Evolutionary conservation across 1,139 yeast genomes (phyloP), one percentile per base, ranked within the genome.

Genomic region (Saccharomycopsis phalli): DNA sequence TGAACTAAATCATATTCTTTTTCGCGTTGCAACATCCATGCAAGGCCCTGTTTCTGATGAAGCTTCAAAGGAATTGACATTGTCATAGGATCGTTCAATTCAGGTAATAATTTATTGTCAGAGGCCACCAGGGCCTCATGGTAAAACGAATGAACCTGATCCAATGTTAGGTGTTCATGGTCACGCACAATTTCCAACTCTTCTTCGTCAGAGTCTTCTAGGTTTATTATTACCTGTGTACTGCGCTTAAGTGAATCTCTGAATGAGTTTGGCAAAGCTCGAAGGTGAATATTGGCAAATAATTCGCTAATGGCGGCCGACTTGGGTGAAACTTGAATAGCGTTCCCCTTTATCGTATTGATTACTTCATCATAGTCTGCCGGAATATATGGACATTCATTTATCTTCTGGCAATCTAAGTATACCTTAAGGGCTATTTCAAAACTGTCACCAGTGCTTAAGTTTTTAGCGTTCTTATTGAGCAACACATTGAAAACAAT

Each of bases 1-100:
- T 67, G 68, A 31, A 73, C 57, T 4, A 58, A 46, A 3, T 58
- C 66, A 27, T 67, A 60, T 49, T 77, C 81, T 40, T 71, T 68
- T 53, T 81, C 86, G 47, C 82, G 56, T 10, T 70, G 70, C 7
- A 83, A 59, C 87, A 84, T 78, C 95, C 95, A 84, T 2, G 86
- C 73, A 22, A 84, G 60, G 0, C 94, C 94, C 49, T 79, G 83
- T 47, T 71, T 74, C 57, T 87, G 96, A 55, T 87, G 87, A 1
- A 73, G 69, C 42, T 94, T 63, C 39, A 87, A 60, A 1, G 61
- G 61, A 42, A 84, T 50, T 5, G 63, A 63, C 51, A 86, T 82
- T 22, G 78, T 67, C 1, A 48, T 43, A 0, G 81, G 71, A 0
- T 95, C 94, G 4, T 75, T 73, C 0, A 78, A 66, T 49, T 77